A percentile compares a stretch with the other conserved stretches of the same genome.
These are phyloP conservation scores for Limnomonas spitsbergensis DNA, from an alignment of 139 green algal species.

Conservation along the genomic window DNA sequence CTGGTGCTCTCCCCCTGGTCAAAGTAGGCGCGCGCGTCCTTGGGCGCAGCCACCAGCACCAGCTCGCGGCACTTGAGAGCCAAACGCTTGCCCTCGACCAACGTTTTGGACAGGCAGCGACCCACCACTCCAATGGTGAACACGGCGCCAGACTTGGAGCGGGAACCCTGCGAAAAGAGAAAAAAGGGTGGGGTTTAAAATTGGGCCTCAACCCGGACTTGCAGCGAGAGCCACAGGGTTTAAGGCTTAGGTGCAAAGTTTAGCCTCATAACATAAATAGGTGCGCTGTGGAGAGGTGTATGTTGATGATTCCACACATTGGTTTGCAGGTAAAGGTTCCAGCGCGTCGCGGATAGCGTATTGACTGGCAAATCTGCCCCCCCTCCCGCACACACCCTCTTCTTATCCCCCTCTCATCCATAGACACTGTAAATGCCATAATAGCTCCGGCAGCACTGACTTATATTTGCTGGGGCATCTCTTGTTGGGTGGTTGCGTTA, in stretches of 20 bases:
- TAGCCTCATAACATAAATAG: too few species aligned
- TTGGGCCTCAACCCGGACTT: not conserved
- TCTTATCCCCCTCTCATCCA: too few species aligned
- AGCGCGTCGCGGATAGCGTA: too few species aligned
- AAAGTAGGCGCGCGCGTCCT: conserved; percentile 41
- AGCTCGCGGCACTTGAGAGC: conserved; percentile 47
- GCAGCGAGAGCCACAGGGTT: not conserved
- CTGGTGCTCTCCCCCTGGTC: conserved; percentile 41
- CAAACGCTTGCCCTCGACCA: conserved; percentile 47
- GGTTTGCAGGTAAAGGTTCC: too few species aligned
- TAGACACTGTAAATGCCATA: too few species aligned
- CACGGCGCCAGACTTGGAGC: conserved; percentile 38
- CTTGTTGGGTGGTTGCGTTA: too few species aligned
- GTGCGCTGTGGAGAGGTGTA: too few species aligned
- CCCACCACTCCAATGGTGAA: conserved; percentile 71
- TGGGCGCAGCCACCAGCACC: conserved; percentile 68
- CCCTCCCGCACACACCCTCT: too few species aligned
- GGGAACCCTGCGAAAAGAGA: conserved; percentile 18
- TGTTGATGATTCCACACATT: too few species aligned
- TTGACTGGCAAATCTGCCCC: too few species aligned
- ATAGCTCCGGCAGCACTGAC: too few species aligned
- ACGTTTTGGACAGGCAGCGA: conserved; percentile 70
- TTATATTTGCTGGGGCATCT: too few species aligned
- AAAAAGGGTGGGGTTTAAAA: not conserved
- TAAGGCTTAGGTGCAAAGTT: not conserved